Base-by-base conservation (phyloP, 2,329 filamentous ascomycete genomes). In the Colletotrichum navitas region DNA sequence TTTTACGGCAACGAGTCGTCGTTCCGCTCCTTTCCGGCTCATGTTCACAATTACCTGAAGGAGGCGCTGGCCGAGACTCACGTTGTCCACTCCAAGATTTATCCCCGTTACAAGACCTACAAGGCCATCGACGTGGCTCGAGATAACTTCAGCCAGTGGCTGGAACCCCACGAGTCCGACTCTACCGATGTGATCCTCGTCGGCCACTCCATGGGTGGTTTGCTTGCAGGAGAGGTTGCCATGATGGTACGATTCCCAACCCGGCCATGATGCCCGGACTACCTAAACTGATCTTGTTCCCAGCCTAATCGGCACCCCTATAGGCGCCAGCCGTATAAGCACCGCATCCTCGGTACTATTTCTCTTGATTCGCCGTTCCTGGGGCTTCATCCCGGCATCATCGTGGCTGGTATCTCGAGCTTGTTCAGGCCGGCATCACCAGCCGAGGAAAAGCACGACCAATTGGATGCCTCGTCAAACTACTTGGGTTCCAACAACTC, bases 1-100 rank as follows among this genome's bases (percentile, higher is more conserved):
- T 97, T 97, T 82, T 92, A 96, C 86, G 94, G 95, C 63, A 92
- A 93, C 71, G 93, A 96, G 80, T 92, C 92, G 41, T 97, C 93
- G 69, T 98, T 98, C 79, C 89, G 91, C 73, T 93, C 92, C 55
- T 97, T 98, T 76, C 95, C 95, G 0, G 93, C 93, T 10, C 94
- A 97, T 82, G 89, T 97, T 5, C 95, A 98, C 80, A 89, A 90
- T 75, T 86, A 93, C 45, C 85, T 97, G 49, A 89, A 89, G 16
- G 84, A 89, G 11, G 85, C 91, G 0, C 82, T 97, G 16, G 84
- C 85, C 29, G 91, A 93, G 34, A 92, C 91, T 7, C 94, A 97
- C 83, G 87, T 92, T 45, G 90, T 97, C 0, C 94, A 97, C 80
- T 93, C 94, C 72, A 97, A 97, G 80, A 90, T 95, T 68, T 95